Base-by-base conservation (phyloP, 805 yeast species). In the Candida taoyuanica region DNA sequence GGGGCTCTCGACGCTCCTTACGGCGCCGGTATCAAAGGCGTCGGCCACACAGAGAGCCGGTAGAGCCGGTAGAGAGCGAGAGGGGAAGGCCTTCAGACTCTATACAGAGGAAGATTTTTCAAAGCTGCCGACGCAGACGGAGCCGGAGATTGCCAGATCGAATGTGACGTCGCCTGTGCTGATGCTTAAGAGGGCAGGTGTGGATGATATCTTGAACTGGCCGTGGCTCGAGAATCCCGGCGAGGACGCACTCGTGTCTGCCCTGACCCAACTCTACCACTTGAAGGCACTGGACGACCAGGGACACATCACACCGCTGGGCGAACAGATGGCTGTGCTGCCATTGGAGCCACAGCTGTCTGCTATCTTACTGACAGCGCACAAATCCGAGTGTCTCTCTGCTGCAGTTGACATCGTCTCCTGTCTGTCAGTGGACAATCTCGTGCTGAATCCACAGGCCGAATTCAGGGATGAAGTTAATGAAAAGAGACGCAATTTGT, bases 21-120 rank as follows among this genome's bases (percentile, higher is more conserved):
- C 96, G 0, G 87, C 93, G 1, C 93, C 98, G 1, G 81, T 93
- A 17, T 88, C 98, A 0, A 86, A 84, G 53, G 95, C 98, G 0
- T 84, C 95, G 28, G 98, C 98, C 0, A 76, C 85, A 25, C 99
- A 93, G 65, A 70, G 99, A 62, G 79, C 89, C 32, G 99, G 99
- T 59, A 85, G 99, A 71, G 98, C 99, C n/a, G 99, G 99, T 45
- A 86, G 99, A 76, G 98, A 93, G 63, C 73, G 78, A 14, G 76
- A 83, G 21, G 99, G 99, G 30, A 91, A 91, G 59, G 85, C 93
- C 31, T 93, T 71, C 62, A 65, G 98, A 42, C 63, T 93, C 26
- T 93, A 82, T 59, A 78, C 85, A 34, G 98, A 91, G 50, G 57
- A 64, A 2, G 81, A 85, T 41, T 91, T 75, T 51, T 42, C 60